Conservation (phyloP, 176 grass and related monocot species). For the Oryza rufipogon region DNA sequence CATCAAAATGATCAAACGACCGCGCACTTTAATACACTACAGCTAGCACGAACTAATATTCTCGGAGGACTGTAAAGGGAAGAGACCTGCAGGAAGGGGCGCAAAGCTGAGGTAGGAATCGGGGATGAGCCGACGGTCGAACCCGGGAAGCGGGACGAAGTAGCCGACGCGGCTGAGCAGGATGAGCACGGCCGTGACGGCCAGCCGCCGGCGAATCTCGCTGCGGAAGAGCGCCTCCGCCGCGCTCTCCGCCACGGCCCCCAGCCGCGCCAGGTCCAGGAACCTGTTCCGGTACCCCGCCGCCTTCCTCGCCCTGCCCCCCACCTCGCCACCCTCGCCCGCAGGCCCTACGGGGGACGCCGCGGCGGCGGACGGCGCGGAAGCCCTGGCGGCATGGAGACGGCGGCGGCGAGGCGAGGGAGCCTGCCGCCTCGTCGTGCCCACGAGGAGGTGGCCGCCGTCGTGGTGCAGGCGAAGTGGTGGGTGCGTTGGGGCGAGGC, state of each 20-base stretch:
- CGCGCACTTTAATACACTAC: background rate
- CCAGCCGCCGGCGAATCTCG: constrained; percentile 80
- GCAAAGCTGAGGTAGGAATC: constrained; percentile 90
- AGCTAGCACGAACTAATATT: background rate
- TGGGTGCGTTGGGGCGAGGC: background rate
- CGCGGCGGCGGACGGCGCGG: background rate
- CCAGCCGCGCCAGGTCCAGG: constrained; percentile 74
- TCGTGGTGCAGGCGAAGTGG: constrained; percentile 4
- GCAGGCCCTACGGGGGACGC: background rate
- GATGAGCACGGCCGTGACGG: constrained; percentile 75
- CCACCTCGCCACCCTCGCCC: constrained; percentile 2
- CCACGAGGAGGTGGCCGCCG: background rate
- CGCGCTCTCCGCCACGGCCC: constrained; percentile 66
- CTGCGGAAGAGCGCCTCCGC: constrained; percentile 96
- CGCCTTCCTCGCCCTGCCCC: background rate
- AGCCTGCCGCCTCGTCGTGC: constrained; percentile 1
- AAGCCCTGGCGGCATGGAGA: constrained; percentile 20
- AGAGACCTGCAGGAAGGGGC: constrained; percentile 71
- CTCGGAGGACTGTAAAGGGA: background rate
- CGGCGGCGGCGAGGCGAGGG: constrained; percentile 26
- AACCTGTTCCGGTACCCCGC: constrained; percentile 77
- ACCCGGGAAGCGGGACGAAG: constrained; percentile 87
- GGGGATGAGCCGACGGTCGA: constrained; percentile 89
- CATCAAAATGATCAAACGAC: background rate
- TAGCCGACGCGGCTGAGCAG: constrained; percentile 85